Percentiles rank a stretch among this genome's conserved stretches.
Evolutionary conservation across 2,329 filamentous ascomycete species (phyloP).

Genomic region (Sporothrix inflata): DNA sequence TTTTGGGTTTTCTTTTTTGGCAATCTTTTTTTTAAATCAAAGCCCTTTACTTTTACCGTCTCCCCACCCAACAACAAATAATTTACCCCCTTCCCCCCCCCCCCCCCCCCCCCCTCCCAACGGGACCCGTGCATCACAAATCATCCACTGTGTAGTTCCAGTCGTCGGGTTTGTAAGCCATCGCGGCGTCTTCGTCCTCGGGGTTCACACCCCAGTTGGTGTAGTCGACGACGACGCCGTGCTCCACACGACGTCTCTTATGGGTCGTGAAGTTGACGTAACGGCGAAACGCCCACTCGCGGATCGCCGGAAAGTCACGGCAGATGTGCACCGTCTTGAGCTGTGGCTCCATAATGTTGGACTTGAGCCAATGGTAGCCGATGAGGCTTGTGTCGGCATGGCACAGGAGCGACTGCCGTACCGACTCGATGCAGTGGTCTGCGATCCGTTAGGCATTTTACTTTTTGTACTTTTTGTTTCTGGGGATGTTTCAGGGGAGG

Average conservation of each 20-base stretch:
- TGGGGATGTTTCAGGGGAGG: too few relatives aligned
- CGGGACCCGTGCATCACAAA: too few relatives aligned
- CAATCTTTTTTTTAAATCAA: too few relatives aligned
- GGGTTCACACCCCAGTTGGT: background rate
- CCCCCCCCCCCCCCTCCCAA: too few relatives aligned
- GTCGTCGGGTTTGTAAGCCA: background rate
- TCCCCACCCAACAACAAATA: too few relatives aligned
- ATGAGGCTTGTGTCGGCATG: background rate
- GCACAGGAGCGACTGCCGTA: background rate
- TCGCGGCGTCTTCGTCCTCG: background rate
- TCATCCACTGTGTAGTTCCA: background rate
- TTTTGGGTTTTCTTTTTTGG: too few relatives aligned
- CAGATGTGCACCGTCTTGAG: background rate
- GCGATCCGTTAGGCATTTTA: too few relatives aligned
- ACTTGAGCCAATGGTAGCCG: background rate
- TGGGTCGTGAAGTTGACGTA: background rate
- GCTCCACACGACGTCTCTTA: background rate
- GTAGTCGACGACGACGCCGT: background rate
- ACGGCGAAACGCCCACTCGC: background rate
- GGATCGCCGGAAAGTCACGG: background rate
- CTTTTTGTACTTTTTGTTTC: too few relatives aligned
- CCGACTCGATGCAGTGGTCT: background rate
- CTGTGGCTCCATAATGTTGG: background rate
- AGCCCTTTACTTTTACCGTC: too few relatives aligned
- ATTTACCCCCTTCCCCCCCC: too few relatives aligned